phyloP scores from a whole-genome alignment of 1,284 basidiomycete species.

The Cutaneotrichosporon mucoides region DNA sequence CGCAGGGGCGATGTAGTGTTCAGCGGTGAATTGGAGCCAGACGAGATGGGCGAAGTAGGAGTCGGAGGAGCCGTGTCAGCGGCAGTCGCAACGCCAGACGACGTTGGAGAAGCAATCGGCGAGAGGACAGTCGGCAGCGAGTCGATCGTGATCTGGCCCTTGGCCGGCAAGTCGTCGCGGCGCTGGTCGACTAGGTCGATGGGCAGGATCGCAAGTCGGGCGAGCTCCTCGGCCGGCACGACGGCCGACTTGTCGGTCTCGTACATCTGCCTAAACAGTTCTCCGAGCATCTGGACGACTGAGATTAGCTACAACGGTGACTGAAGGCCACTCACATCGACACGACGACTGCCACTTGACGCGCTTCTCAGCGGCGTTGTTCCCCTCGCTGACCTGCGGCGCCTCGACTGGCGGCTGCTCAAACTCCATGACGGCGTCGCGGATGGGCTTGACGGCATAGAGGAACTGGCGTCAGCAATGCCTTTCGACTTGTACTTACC shows the following conservation, averaged over 20 bases:
- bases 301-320: constrained; percentile 3
- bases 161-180: constrained; percentile 16
- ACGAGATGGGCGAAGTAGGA: constrained; percentile 2
- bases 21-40: background rate
- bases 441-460: constrained; percentile 44
- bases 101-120: constrained; percentile 24
- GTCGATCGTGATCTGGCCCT: constrained; percentile 13
- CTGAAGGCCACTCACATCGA: constrained; percentile 31
- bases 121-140: constrained; percentile 10
- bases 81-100: constrained; percentile 30
- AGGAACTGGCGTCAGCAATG: constrained; percentile 29
- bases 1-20: constrained; percentile 2
- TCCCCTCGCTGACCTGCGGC: background rate
- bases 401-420: background rate
- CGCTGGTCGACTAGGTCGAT: constrained; percentile 15
- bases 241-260: constrained; percentile 37
- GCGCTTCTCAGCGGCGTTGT: constrained; percentile 11
- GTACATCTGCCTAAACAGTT: constrained; percentile 43
- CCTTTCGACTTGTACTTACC: no score
- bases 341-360: constrained; percentile 20
- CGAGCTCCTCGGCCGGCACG: constrained; percentile 44
- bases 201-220: constrained; percentile 43
- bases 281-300: constrained; percentile 41
- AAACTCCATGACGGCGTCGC: constrained; percentile 41
- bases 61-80: constrained; percentile 12